These are phyloP conservation scores for Tympanopsis confertula DNA, from an alignment of 2,329 filamentous ascomycete species.

Conservation along the genomic window DNA sequence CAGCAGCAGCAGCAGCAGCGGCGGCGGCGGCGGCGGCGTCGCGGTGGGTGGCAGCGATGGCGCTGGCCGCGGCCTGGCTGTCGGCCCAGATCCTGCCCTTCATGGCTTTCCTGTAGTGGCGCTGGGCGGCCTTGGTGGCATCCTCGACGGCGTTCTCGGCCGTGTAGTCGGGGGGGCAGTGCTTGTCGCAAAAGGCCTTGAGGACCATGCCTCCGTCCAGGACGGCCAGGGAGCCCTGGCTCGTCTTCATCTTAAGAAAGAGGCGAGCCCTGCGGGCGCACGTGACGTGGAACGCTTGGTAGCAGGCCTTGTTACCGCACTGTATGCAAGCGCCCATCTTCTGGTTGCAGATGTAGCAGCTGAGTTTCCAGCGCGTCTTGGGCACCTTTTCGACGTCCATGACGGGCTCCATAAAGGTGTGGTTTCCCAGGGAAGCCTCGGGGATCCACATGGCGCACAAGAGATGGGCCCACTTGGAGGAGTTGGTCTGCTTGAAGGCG, in stretches of 20 bases:
- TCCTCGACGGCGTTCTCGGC: slow-evolving; percentile 73
- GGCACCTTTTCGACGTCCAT: slow-evolving; percentile 97
- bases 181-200: slow-evolving; percentile 92
- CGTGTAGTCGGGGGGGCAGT: slow-evolving; percentile 80
- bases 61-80: slow-evolving; percentile 71
- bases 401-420: slow-evolving; percentile 95
- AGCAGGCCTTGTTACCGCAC: slow-evolving; percentile 94
- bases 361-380: slow-evolving; percentile 82
- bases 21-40: slow-evolving; percentile 34
- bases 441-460: slow-evolving; percentile 98
- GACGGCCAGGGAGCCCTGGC: slow-evolving; percentile 64
- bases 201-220: slow-evolving; percentile 71
- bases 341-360: slow-evolving; percentile 93
- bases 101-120: slow-evolving; percentile 84
- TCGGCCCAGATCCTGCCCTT: slow-evolving; percentile 84
- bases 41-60: slow-evolving; percentile 60
- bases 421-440: slow-evolving; percentile 87
- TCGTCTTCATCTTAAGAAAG: slow-evolving; percentile 94
- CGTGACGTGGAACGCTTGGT: slow-evolving; percentile 92
- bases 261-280: slow-evolving; percentile 80
- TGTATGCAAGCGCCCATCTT: slow-evolving; percentile 98
- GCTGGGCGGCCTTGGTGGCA: slow-evolving; percentile 72
- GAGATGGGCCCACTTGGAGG: slow-evolving; percentile 91
- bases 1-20: slow-evolving; percentile 69
- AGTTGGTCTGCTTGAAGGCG: slow-evolving; percentile 95